Evolutionary conservation across 129 eudicot genomes (phyloP).

Genomic region (Escallonia herrerae): DNA sequence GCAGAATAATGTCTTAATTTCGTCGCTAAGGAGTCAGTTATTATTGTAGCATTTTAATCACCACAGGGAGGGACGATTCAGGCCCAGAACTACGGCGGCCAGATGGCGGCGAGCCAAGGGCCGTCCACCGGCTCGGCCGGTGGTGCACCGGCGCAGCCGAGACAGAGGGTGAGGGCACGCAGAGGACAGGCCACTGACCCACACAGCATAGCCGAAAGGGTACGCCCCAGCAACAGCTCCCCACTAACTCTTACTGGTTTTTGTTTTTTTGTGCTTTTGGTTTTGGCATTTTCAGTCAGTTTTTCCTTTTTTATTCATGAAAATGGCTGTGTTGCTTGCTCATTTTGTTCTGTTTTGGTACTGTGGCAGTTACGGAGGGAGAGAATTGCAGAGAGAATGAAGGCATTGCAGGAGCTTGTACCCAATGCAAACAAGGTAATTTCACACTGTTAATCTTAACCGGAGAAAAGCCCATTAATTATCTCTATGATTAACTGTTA

Average conservation of each 20-base stretch:
- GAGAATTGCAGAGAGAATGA: conserved; percentile 91
- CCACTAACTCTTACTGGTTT: background rate
- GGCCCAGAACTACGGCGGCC: conserved; percentile 48
- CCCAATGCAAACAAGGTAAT: conserved; percentile 82
- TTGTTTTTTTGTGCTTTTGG: conserved; percentile 14
- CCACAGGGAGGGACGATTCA: conserved; percentile 32
- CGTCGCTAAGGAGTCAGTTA: too few relatives aligned
- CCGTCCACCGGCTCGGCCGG: conserved; percentile 45
- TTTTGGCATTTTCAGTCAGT: background rate
- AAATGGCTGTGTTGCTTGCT: background rate
- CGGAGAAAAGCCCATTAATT: too few relatives aligned
- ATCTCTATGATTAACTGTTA: background rate
- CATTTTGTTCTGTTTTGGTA: background rate
- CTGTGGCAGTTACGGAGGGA: conserved; percentile 71
- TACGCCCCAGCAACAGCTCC: conserved; percentile 10
- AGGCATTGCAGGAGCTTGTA: conserved; percentile 66
- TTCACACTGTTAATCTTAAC: background rate
- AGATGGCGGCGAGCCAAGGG: conserved; percentile 40
- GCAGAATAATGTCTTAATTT: too few relatives aligned
- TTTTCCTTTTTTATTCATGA: background rate
- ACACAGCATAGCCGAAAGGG: conserved; percentile 82
- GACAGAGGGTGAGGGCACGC: conserved; percentile 78
- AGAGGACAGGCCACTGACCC: conserved; percentile 95
- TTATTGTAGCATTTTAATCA: background rate
- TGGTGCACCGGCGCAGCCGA: conserved; percentile 54